Evolutionary conservation across 768 basidiomycete genomes (phyloP), one percentile per base, ranked within the genome.

Genomic region (Hypholoma fasciculare): DNA sequence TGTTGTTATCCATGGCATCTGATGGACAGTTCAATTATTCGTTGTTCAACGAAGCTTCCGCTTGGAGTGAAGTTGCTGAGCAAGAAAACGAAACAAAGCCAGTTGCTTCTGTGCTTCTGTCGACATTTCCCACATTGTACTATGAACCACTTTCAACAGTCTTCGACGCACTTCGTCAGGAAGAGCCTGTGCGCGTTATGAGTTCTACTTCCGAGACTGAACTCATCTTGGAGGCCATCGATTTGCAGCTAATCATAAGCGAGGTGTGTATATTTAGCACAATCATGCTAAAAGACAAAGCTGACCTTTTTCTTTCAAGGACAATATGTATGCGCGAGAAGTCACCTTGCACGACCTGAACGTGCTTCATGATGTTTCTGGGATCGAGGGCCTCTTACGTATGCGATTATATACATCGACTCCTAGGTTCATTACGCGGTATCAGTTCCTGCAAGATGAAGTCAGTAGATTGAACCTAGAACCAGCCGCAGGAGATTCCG

Each of bases 281-380:
- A 34, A 34, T 6, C 30, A 34, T 34, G 9, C 30, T 34, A 5
- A 34, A 7, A 34, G 30, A 34, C 30, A 34, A 7, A 7, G 30
- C 30, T 34, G 30, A 34, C 9, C 30, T 34, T 34, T 46, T 49
- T 42, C 48, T 11, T 59, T 34, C 30, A 34, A 91, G 89, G 89
- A 91, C 67, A 88, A 90, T 65, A 70, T 85, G 27, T 84, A 85
- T 67, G 78, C 85, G 6, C 85, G 83, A 39, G 87, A 90, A 72
- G 75, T 88, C 53, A 85, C 85, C 55, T 74, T 91, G 48, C 89
- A 90, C 67, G 89, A 91, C 66, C 75, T 91, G 47, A 86, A 87
- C 67, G 75, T 84, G 44, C 70, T 90, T 30, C 88, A 90, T 66
- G 88, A 89, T 65, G 85, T 81, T 57, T 81, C 83, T 65, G 81